Conservation (phyloP, 352 stramenopile genomes). For the Peronospora belbahrii region DNA sequence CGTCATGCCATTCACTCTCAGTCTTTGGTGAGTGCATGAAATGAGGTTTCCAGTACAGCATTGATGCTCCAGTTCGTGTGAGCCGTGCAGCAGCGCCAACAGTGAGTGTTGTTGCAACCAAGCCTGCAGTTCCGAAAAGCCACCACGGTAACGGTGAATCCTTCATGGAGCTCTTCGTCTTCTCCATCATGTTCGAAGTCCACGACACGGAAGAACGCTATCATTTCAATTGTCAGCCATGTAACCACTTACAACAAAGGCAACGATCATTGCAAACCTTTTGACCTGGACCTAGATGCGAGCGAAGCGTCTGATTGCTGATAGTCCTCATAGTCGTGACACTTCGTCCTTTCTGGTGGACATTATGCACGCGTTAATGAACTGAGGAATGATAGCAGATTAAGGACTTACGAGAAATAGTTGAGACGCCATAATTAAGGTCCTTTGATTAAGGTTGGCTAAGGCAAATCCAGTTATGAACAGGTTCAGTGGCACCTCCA, state of each 20-base stretch:
- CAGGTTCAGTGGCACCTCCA: background rate
- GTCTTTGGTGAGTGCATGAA: conserved; percentile 77
- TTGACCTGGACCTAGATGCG: conserved; percentile 7
- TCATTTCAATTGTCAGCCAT: background rate
- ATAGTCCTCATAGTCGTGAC: background rate
- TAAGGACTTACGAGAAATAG: conserved; percentile 16
- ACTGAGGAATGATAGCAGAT: background rate
- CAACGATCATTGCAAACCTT: conserved; percentile 6
- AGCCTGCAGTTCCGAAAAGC: conserved; percentile 86
- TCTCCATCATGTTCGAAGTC: conserved; percentile 21
- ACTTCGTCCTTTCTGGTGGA: conserved; percentile 9
- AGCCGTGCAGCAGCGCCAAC: conserved; percentile 92
- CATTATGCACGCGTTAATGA: background rate
- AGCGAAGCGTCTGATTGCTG: background rate
- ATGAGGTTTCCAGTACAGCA: conserved; percentile 92
- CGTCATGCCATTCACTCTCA: conserved; percentile 84
- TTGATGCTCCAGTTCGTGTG: conserved; percentile 91
- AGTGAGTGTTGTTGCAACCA: conserved; percentile 92
- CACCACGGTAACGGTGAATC: conserved; percentile 78
- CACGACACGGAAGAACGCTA: conserved; percentile 25
- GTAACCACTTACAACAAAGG: background rate
- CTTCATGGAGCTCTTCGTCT: conserved; percentile 31
- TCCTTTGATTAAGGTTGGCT: background rate
- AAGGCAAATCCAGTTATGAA: conserved; percentile 13
- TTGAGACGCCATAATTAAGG: conserved; percentile 13